Evolutionary conservation across 345 rosid genomes (phyloP), one percentile per base, ranked within the genome.

Genomic region (Sonneratia caseolaris): DNA sequence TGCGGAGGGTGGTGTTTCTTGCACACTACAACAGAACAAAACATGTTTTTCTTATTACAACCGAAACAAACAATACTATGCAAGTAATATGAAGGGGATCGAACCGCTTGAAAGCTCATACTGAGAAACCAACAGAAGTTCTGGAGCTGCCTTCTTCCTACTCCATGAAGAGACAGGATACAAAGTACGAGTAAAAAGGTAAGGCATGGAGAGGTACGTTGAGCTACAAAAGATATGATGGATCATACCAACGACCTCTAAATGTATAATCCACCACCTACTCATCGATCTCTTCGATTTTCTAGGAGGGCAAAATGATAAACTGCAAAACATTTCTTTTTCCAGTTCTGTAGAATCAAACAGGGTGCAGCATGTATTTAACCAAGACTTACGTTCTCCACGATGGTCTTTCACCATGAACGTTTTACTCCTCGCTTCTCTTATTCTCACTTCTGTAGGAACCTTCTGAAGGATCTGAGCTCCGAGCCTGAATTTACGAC

Each of bases 1-100:
- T 12, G 43, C 21, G 87, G 87, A 56, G 87, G 87, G 68, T 84
- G 22, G 57, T 84, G 87, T 43, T 84, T 84, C 75, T 76, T 78
- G 42, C 79, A 79, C 77, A 68, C 87, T 84, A 75, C 24, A 42
- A 18, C 32, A 68, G 22, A 18, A 56, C 10, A 21, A 45, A 61
- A 43, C 22, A 70, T 37, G 43, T 13, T 11, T n/a, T 12, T 12
- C 64, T 19, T 57, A 22, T 10, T 7, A 57, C 32, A 57, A 13
- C 13, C 2, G 15, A 13, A 47, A 10, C 8, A 47, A 13, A 47
- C 51, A 42, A 9, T 42, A 42, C 45, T 42, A 9, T 42, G 45
- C 45, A 42, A 42, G 45, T 27, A 27, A 27, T 27, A 27, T 27
- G 32, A 27, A 27, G 1, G 32, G 32, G 32, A 27, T 27, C 32